phyloP scores from a whole-genome alignment of 2,329 filamentous ascomycete genomes.

The Tolypocladium tundrense region DNA sequence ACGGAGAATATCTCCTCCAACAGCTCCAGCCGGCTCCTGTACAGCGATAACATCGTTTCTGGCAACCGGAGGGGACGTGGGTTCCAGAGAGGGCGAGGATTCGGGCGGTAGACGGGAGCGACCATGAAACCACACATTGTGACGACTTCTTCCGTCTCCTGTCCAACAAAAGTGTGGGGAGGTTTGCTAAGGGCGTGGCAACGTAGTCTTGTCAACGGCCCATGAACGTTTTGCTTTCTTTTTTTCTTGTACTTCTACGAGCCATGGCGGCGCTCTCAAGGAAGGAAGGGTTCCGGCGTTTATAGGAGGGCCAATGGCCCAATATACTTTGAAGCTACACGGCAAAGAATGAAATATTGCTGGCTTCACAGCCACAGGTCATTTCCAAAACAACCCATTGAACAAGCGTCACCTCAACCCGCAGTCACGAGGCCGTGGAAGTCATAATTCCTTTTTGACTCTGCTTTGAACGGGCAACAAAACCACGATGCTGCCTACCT shows the following conservation, averaged over 20 bases:
- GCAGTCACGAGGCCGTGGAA: neutral
- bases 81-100: conserved; percentile 9
- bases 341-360: neutral
- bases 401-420: neutral
- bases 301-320: neutral
- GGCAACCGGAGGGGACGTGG: conserved; percentile 16
- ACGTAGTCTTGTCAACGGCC: neutral
- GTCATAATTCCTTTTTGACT: neutral
- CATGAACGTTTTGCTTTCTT: neutral
- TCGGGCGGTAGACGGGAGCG: neutral
- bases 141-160: neutral
- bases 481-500: neutral
- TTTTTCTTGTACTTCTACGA: neutral
- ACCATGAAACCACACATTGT: too few relatives aligned
- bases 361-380: neutral
- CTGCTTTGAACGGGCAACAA: neutral
- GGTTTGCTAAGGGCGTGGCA: neutral
- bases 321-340: neutral
- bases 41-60: conserved; percentile 38
- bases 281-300: neutral
- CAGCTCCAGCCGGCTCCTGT: conserved; percentile 31
- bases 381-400: neutral
- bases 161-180: neutral
- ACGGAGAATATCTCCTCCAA: conserved; percentile 8
- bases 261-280: neutral